A percentile compares a stretch with the other conserved stretches of the same genome.
Evolutionary conservation across 805 yeast genomes (phyloP).

Genomic region (Cyberlindnera maritima): DNA sequence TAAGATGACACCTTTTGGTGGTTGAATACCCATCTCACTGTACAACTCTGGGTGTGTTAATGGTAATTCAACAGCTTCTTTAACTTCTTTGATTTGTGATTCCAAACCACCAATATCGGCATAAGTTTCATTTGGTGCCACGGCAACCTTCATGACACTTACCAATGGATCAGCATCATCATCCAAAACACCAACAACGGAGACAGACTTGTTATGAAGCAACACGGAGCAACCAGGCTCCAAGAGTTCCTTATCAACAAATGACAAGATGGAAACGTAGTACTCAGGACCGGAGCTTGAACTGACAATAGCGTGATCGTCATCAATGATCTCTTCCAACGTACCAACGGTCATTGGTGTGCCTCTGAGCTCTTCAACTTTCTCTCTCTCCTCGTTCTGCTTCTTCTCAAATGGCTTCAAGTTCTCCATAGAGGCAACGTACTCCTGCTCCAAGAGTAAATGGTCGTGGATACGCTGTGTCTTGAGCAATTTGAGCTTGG

Average conservation of each 20-base stretch:
- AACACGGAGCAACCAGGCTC: conserved; percentile 98
- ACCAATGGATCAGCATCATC: conserved; percentile 99
- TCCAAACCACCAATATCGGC: conserved; percentile 98
- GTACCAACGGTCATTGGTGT: conserved; percentile 96
- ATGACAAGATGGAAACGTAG: conserved; percentile 91
- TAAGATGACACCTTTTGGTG: conserved; percentile 95
- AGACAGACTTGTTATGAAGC: conserved; percentile 91
- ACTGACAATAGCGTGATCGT: conserved; percentile 97
- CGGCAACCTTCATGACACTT: conserved; percentile 95
- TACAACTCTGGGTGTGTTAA: conserved; percentile 90
- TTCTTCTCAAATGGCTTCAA: conserved; percentile 95
- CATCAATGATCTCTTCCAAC: conserved; percentile 94
- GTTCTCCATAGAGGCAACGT: conserved; percentile 90
- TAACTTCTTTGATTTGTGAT: conserved; percentile 93
- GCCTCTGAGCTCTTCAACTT: conserved; percentile 93
- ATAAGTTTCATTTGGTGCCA: conserved; percentile 94
- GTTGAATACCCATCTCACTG: conserved; percentile 98
- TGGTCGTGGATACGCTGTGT: conserved; percentile 97
- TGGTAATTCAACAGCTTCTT: conserved; percentile 95
- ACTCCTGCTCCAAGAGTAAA: conserved; percentile 89
- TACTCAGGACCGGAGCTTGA: conserved; percentile 96
- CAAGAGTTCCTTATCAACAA: conserved; percentile 92
- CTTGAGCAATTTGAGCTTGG: conserved; percentile 84
- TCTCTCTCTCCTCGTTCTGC: conserved; percentile 93
- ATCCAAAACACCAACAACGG: conserved; percentile 96